Base-by-base conservation (phyloP, 2,329 filamentous ascomycete species). In the Calonectria pseudoturangicola region DNA sequence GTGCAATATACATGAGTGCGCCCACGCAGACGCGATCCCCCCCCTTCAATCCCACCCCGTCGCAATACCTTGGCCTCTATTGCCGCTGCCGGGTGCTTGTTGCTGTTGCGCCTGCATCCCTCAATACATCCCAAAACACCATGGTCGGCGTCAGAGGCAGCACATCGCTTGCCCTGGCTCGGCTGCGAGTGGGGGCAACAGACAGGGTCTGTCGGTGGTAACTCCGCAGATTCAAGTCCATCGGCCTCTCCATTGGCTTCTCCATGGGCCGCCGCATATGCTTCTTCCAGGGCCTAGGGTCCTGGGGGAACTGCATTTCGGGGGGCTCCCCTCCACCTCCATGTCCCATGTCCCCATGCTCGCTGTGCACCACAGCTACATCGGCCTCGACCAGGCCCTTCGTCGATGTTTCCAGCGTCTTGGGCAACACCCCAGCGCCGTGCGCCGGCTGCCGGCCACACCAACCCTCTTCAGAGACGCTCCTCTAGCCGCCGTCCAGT, bases 391-490 rank as follows among this genome's bases (percentile, higher is more conserved):
- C 58, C 39, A 62, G 58, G 25, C 39, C 25, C 5, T 45, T 62
- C 58, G 43, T 43, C 39, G 58, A 45, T 21, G 36, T 62, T 62
- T 45, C 58, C 50, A 65, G 21, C 41, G 62, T 43, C 30, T 21
- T 70, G 60, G 54, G 68, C 62, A 62, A 48, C 48, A 41, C 41
- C 51, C 51, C 66, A 68, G 33, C 45, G 62, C 62, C 60, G 43
- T 63, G 45, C 66, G 43, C 68, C 63, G 43, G 63, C 36, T 66
- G 36, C 68, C 68, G 54, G 66, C 43, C 58, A 70, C 62, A 70
- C 63, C 43, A 36, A 56, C 43, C 45, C 30, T 56, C 27, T 58
- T 36, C 33, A 36, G 10, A 36, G 33, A 48, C 28, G 30, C 45
- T 56, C 43, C 45, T 50, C 62, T 30, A 56, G 70, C 47, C 30